Conservation (phyloP, 495 filamentous ascomycete genomes). For the Niebla homalea region DNA sequence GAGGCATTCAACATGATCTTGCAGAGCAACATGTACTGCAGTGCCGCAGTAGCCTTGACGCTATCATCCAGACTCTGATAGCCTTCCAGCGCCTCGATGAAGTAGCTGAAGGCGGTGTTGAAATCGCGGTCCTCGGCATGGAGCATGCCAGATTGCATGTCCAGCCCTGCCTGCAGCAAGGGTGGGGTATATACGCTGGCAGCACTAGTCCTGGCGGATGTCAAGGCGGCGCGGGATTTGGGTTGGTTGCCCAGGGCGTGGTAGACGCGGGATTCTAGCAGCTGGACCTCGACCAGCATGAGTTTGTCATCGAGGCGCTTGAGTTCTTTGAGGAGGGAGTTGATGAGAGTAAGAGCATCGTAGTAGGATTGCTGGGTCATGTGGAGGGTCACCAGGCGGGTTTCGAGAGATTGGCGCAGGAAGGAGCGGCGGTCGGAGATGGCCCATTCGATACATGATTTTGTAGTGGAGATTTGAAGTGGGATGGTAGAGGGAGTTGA, state of each 20-base stretch:
- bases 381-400: conserved; percentile 80
- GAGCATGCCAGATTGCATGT: conserved; percentile 98
- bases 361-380: conserved; percentile 96
- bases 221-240: conserved; percentile 90
- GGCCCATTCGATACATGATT: conserved; percentile 99
- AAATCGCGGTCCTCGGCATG: conserved; percentile 98
- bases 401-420: conserved; percentile 95
- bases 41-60: conserved; percentile 69
- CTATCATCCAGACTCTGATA: conserved; percentile 87
- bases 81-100: conserved; percentile 95
- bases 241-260: conserved; percentile 93
- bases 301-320: conserved; percentile 98
- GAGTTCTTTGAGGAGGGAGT: conserved; percentile 83
- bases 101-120: conserved; percentile 96
- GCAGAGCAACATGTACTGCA: conserved; percentile 99
- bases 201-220: conserved; percentile 83
- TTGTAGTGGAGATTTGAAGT: conserved; percentile 83
- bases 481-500: conserved; percentile 86
- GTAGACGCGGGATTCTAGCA: conserved; percentile 92
- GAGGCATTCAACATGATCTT: conserved; percentile 98
- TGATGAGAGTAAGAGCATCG: conserved; percentile 92
- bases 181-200: conserved; percentile 96
- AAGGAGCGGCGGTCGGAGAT: conserved; percentile 84
- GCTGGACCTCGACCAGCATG: conserved; percentile 94
- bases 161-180: conserved; percentile 83